These are phyloP conservation scores for Xylaria curta DNA, from an alignment of 495 filamentous ascomycete species.

Conservation along the genomic window DNA sequence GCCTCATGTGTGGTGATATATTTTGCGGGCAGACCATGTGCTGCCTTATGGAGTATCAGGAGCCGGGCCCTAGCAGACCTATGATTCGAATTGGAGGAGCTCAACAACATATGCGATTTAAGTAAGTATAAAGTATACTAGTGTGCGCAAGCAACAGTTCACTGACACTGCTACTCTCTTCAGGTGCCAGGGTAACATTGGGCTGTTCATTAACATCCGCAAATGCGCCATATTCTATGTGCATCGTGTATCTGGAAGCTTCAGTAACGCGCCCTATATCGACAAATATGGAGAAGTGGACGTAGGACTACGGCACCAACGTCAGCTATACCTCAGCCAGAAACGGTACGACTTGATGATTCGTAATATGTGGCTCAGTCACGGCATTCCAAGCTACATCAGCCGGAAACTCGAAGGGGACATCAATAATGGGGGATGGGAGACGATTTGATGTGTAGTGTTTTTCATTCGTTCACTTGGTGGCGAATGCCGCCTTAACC, in stretches of 20 bases:
- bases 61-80: constrained; percentile 41
- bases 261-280: constrained; percentile 86
- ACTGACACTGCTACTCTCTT: constrained; percentile 30
- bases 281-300: constrained; percentile 96
- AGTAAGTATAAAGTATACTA: constrained; percentile 61
- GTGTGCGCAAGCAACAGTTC: neutral
- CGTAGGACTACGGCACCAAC: constrained; percentile 76
- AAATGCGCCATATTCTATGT: constrained; percentile 91
- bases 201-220: constrained; percentile 93
- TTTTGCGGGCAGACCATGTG: constrained; percentile 95
- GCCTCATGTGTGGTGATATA: constrained; percentile 93
- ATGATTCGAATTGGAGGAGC: constrained; percentile 73
- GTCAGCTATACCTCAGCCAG: constrained; percentile 91
- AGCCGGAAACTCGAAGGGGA: constrained; percentile 89
- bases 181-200: constrained; percentile 87
- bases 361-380: constrained; percentile 84
- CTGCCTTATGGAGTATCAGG: constrained; percentile 70
- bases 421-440: constrained; percentile 96
- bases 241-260: constrained; percentile 81
- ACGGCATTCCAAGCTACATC: constrained; percentile 87
- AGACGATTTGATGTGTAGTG: constrained; percentile 67
- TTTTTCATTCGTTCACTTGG: neutral
- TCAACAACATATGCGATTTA: constrained; percentile 79
- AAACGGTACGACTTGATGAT: constrained; percentile 89
- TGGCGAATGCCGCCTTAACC: neutral